Base-by-base conservation (phyloP, 2,329 filamentous ascomycete genomes). In the Nakataea oryzae region DNA sequence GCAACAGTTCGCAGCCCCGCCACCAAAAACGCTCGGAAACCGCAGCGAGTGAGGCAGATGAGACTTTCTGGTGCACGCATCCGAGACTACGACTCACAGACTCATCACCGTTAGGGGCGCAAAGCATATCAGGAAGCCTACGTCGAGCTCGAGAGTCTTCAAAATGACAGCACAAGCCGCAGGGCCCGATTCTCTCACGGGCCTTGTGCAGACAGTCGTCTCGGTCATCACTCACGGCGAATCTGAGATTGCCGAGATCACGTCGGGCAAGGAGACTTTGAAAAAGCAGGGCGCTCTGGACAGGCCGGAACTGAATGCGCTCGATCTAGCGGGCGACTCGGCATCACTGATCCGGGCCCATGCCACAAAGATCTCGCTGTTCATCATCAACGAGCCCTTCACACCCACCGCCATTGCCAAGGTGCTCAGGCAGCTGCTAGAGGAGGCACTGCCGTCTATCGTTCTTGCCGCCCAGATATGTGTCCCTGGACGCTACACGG, bases 301-400 rank as follows among this genome's bases (percentile, higher is more conserved):
- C 1, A 60, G 62, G 54, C 64, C 66, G 1, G 64, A 66, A 54
- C 32, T 84, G 70, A 74, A 88, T 65, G 79, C 86, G 12, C 81
- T 96, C 28, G 76, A 85, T 17, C 81, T 93, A 63, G 85, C 93
- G 41, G 82, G 84, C 68, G 88, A 93, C 68, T 83, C 89, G 0
- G 84, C 90, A 0, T 83, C 81, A 29, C 80, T 96, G 6, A 84
- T 96, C 63, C 87, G 85, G 71, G 90, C 92, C 0, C 91, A 97
- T 71, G 84, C 87, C 1, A 96, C 92, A 7, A 96, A 96, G 65
- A 81, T 97, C 29, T 93, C 90, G 0, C 86, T 97, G 0, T 82
- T 97, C 14, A 84, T 95, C 1, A 89, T 96, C 69, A 96, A 90
- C 69, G 83, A 90, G 24, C 93, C 93, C 0, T 96, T 96, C 67